phyloP scores from a whole-genome alignment of 306 rosid genomes.

The Vigna radiata region DNA sequence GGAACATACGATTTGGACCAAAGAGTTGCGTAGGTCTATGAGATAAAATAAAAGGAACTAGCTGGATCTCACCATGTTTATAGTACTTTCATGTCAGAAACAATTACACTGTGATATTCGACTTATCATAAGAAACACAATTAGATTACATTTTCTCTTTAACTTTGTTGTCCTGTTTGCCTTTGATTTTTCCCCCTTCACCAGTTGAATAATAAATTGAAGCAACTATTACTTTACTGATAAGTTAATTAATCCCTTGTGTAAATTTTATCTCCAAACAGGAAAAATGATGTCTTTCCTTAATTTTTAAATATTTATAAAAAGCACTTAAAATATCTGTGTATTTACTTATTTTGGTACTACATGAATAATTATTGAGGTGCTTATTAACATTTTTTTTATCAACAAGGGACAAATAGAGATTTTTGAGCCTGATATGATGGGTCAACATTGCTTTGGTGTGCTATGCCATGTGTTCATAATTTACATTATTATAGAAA shows the following conservation, averaged over 20 bases:
- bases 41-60: no score
- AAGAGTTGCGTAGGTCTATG: no score
- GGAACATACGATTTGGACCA: no score
- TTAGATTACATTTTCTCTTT: not conserved
- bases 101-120: not conserved
- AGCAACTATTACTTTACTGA: not conserved
- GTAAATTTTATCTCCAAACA: not conserved
- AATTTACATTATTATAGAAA: constrained; percentile 43
- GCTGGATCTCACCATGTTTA: constrained; percentile 34
- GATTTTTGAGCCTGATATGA: constrained; percentile 40
- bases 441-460: constrained; percentile 47
- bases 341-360: not conserved
- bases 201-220: not conserved
- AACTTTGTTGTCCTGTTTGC: not conserved
- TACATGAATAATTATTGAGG: not conserved
- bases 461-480: constrained; percentile 38
- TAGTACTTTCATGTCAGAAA: constrained; percentile 22
- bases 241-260: not conserved
- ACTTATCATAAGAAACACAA: not conserved
- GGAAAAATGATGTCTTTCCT: not conserved
- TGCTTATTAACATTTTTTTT: not conserved
- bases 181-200: not conserved
- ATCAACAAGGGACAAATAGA: constrained; percentile 6
- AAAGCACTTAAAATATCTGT: not conserved
- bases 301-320: constrained; percentile 1